Evolutionary conservation across 305 asterid genomes (phyloP).

Genomic region (Withania somnifera): DNA sequence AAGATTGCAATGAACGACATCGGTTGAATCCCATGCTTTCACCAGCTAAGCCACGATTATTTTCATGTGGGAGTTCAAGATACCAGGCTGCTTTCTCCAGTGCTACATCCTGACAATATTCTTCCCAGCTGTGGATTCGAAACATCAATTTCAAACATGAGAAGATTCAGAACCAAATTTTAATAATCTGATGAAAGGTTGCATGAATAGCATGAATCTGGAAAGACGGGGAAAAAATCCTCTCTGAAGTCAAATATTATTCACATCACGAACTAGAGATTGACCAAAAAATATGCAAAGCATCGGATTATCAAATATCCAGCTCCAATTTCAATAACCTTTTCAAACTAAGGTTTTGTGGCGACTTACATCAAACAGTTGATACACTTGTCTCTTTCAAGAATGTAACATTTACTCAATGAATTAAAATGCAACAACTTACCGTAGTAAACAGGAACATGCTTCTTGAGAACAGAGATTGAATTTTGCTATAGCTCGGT

Average conservation of each 20-base stretch:
- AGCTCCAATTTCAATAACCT: neutral
- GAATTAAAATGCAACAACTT: constrained; percentile 13
- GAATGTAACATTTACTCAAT: neutral
- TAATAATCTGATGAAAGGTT: neutral
- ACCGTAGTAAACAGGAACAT: constrained; percentile 50
- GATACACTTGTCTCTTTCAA: neutral
- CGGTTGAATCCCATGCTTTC: constrained; percentile 10
- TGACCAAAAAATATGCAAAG: neutral
- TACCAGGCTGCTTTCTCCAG: constrained; percentile 76
- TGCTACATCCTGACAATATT: constrained; percentile 63
- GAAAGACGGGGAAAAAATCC: neutral
- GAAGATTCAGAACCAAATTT: neutral
- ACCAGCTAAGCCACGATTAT: constrained; percentile 14
- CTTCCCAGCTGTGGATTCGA: constrained; percentile 57
- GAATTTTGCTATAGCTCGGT: constrained; percentile 34
- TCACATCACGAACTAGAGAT: neutral
- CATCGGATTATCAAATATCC: neutral
- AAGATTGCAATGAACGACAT: constrained; percentile 14
- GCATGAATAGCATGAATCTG: neutral
- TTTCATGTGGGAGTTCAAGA: constrained; percentile 33
- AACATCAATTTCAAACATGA: constrained; percentile 1
- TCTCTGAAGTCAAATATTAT: neutral
- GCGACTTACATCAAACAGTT: neutral
- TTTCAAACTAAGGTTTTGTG: neutral
- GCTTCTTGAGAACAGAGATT: constrained; percentile 41